phyloP scores from a whole-genome alignment of 2,329 filamentous ascomycete genomes.

The Sphaerostilbella broomeana region DNA sequence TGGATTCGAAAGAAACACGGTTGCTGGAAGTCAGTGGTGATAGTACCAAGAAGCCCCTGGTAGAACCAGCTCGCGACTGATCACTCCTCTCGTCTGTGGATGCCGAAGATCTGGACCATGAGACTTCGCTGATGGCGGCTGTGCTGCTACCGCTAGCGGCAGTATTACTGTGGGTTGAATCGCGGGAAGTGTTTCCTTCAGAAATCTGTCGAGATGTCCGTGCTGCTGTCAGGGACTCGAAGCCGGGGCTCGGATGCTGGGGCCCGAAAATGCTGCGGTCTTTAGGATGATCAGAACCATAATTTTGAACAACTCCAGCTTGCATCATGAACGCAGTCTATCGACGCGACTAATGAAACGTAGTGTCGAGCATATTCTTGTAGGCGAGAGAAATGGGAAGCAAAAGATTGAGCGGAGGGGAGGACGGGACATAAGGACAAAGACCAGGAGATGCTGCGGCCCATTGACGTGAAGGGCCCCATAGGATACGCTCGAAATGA shows the following conservation, averaged over 20 bases:
- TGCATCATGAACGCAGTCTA: constrained; percentile 26
- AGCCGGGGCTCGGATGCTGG: constrained; percentile 6
- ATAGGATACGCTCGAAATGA: no score
- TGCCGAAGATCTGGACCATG: constrained; percentile 7
- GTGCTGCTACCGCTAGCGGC: constrained; percentile 1
- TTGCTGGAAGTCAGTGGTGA: constrained; percentile 23
- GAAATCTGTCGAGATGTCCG: constrained; percentile 11
- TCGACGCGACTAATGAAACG: constrained; percentile 21
- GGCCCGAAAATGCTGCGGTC: constrained; percentile 12
- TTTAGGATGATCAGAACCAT: constrained; percentile 12
- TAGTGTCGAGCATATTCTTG: constrained; percentile 17
- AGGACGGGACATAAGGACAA: neutral
- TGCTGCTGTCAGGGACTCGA: constrained; percentile 14
- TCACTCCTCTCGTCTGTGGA: constrained; percentile 14
- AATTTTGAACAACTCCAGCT: constrained; percentile 19
- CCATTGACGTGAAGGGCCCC: no score
- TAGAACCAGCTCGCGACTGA: constrained; percentile 13
- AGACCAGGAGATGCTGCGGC: no score
- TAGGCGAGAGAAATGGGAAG: no score
- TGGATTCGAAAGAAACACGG: constrained; percentile 46
- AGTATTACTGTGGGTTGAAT: constrained; percentile 18
- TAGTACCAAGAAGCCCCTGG: neutral
- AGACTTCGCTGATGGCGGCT: constrained; percentile 6
- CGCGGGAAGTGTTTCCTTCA: constrained; percentile 14
- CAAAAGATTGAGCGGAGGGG: constrained; percentile 16